Conservation (phyloP, 1,284 basidiomycete genomes). For the Ustilago shanxiensis region DNA sequence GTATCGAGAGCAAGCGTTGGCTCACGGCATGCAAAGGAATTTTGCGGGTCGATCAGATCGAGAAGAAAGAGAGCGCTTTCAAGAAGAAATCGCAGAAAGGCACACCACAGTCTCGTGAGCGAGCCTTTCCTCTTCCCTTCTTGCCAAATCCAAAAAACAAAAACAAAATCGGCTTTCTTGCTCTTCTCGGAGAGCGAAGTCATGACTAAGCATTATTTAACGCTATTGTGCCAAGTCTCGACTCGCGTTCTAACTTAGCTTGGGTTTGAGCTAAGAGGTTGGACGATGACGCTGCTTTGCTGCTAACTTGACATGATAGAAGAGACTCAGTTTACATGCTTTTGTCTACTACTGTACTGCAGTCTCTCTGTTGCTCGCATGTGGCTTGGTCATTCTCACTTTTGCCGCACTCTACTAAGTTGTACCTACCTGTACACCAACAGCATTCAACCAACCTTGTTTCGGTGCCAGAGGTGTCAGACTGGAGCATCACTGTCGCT, state of each 20-base stretch:
- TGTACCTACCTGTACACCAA: too few relatives aligned
- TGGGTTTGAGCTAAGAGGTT: too few relatives aligned
- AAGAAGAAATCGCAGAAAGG: slow-evolving; percentile 14
- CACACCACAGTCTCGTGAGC: slow-evolving; percentile 8
- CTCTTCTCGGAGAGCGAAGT: not conserved
- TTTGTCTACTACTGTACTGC: not conserved
- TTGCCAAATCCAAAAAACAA: not conserved
- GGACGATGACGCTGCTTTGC: slow-evolving; percentile 23
- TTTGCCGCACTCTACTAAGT: too few relatives aligned
- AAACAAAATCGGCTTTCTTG: too few relatives aligned
- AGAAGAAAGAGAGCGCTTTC: not conserved
- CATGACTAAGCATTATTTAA: slow-evolving; percentile 22
- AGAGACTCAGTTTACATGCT: not conserved
- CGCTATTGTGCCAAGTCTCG: not conserved
- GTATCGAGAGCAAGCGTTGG: not conserved
- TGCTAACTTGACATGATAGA: not conserved
- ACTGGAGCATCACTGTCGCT: too few relatives aligned
- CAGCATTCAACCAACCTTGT: not conserved
- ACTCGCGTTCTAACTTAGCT: not conserved
- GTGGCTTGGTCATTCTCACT: too few relatives aligned
- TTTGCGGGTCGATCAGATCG: slow-evolving; percentile 19
- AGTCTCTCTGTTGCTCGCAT: not conserved
- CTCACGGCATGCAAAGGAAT: slow-evolving; percentile 6
- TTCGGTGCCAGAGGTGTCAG: not conserved
- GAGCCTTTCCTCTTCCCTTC: not conserved